Conservation (phyloP, 2,329 filamentous ascomycete genomes). For the Diaporthe citrichinensis region DNA sequence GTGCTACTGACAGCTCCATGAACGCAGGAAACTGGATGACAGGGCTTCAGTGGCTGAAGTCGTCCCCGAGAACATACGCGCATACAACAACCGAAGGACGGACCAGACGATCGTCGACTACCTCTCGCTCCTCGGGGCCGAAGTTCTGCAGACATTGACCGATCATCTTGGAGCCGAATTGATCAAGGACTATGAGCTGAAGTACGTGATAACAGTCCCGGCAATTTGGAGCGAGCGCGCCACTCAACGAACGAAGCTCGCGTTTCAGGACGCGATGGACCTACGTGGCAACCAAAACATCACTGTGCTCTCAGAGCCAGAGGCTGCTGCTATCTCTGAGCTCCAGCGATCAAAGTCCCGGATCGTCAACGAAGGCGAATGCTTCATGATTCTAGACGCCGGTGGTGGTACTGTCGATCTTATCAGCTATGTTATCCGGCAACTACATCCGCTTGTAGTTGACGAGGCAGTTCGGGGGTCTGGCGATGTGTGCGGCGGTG, state of each 20-base stretch:
- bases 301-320: conserved; percentile 66
- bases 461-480: conserved; percentile 64
- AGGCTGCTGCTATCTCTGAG: conserved; percentile 66
- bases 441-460: conserved; percentile 61
- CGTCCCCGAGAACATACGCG: neutral
- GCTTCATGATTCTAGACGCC: conserved; percentile 67
- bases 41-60: neutral
- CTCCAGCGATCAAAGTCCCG: conserved; percentile 59
- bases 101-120: conserved; percentile 53
- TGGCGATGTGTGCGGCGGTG: conserved; percentile 64
- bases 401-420: conserved; percentile 69
- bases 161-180: neutral
- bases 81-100: neutral
- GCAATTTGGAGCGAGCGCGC: conserved; percentile 71
- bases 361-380: conserved; percentile 59
- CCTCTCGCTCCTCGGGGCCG: conserved; percentile 61
- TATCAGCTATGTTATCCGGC: conserved; percentile 65
- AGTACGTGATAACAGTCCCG: conserved; percentile 71
- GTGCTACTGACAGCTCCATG: neutral
- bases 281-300: conserved; percentile 49
- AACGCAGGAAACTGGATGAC: neutral
- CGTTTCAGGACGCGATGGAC: conserved; percentile 56
- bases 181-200: neutral
- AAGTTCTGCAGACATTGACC: conserved; percentile 51
- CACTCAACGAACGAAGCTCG: conserved; percentile 63